These are phyloP conservation scores for Trametes maxima DNA, from an alignment of 768 basidiomycete genomes.

Conservation along the genomic window DNA sequence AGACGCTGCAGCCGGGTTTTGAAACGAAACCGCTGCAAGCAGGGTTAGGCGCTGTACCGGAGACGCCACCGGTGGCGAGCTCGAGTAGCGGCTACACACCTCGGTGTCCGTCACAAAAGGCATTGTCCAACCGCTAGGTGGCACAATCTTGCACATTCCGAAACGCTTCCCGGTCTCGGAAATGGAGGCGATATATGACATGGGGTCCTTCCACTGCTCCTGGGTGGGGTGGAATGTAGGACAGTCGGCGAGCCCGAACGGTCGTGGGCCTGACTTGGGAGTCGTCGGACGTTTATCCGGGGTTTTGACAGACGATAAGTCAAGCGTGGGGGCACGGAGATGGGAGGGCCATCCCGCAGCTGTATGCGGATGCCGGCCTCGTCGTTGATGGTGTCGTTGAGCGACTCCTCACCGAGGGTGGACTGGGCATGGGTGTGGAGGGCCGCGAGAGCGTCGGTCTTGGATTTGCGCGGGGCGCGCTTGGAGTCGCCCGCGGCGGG, in stretches of 20 bases:
- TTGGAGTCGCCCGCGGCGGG: constrained; percentile 42
- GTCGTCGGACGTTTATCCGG: constrained; percentile 49
- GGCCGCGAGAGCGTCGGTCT: constrained; percentile 84
- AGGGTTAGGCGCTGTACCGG: constrained; percentile 19
- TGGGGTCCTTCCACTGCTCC: constrained; percentile 94
- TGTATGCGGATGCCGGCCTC: constrained; percentile 49
- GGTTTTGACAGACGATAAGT: constrained; percentile 75
- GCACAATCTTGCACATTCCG: constrained; percentile 96
- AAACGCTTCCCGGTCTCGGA: constrained; percentile 68
- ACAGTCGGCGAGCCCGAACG: constrained; percentile 88
- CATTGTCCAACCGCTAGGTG: constrained; percentile 93
- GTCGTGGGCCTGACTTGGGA: constrained; percentile 52
- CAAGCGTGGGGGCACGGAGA: constrained; percentile 65
- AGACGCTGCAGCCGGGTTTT: constrained; percentile 93
- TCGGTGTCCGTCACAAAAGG: constrained; percentile 94
- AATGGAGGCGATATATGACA: constrained; percentile 88
- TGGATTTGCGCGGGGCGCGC: constrained; percentile 87
- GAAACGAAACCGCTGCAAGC: constrained; percentile 81
- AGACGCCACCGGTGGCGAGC: constrained; percentile 6
- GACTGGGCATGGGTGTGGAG: constrained; percentile 68
- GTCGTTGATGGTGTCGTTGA: constrained; percentile 47
- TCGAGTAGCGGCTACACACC: constrained; percentile 49
- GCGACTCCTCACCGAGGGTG: constrained; percentile 55
- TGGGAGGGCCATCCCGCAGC: constrained; percentile 45
- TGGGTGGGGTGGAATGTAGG: constrained; percentile 84